Conservation (phyloP, 2,329 filamentous ascomycete species). For the Penicillium digitatum region DNA sequence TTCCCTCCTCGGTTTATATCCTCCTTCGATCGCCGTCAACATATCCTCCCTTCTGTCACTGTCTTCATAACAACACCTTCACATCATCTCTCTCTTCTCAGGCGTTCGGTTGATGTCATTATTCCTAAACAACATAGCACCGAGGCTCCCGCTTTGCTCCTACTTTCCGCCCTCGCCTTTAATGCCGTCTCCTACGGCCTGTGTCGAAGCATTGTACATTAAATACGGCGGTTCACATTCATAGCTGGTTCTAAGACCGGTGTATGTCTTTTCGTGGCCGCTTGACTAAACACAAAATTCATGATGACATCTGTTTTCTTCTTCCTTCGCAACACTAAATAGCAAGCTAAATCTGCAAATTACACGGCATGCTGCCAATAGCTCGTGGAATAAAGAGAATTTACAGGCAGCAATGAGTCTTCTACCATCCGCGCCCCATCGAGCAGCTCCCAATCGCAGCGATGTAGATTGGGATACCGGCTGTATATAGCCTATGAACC, state of each 20-base stretch:
- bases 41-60: slow-evolving; percentile 18
- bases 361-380: no score
- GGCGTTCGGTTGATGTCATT: slow-evolving; percentile 39
- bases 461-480: not conserved
- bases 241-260: slow-evolving; percentile 20
- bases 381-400: not conserved
- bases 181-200: slow-evolving; percentile 26
- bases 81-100: slow-evolving; percentile 39
- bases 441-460: not conserved
- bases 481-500: not conserved
- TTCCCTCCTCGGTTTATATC: slow-evolving; percentile 6
- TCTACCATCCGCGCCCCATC: not conserved
- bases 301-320: not conserved
- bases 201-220: slow-evolving; percentile 28
- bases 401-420: not conserved
- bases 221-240: slow-evolving; percentile 19
- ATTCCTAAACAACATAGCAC: slow-evolving; percentile 37
- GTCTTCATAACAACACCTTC: slow-evolving; percentile 22
- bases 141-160: slow-evolving; percentile 26
- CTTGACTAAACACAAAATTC: not conserved
- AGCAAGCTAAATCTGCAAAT: not conserved
- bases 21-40: slow-evolving; percentile 1
- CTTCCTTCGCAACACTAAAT: not conserved
- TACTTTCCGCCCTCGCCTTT: slow-evolving; percentile 23
- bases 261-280: slow-evolving; percentile 13